Base-by-base conservation (phyloP, 225 moss, liverwort and hornwort genomes). In the Antitrichia curtipendula region DNA sequence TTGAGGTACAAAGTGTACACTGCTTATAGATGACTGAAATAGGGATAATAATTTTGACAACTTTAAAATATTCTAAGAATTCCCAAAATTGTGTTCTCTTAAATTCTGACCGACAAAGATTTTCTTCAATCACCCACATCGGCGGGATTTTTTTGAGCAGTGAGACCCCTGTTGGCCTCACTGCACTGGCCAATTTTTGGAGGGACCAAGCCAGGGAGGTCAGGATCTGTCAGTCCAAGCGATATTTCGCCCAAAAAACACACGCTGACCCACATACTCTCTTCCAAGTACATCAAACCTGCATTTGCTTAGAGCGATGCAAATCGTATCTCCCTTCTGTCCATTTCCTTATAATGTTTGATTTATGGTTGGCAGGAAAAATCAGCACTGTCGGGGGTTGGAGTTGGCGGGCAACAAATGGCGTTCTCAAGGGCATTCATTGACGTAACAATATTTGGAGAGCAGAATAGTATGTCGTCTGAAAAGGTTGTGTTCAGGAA, bases 381-480 rank as follows among this genome's bases (percentile, higher is more conserved):
- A 43, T 92, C 95, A 82, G 89, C 90, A 84, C 87, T 97, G 57
- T 93, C 93, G 86, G 97, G 97, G 85, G 95, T 97, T 88, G 98
- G 97, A 78, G 94, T 98, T 52, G 92, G 90, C 43, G 98, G 98
- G 53, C 97, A 97, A 88, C 91, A 92, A 57, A 91, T 92, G 93
- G 88, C 90, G 62, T 98, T 98, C 77, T 91, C 96, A 62, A 96
- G 90, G 88, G 95, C 94, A 79, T 88, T 87, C 60, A 89, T 98
- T 31, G 95, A 96, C 63, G 93, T 95, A 20, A 87, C 88, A 34
- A 29, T 98, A 50, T 89, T 94, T 78, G 80, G 87, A 63, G 92
- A 91, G 36, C 90, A 89, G 79, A 91, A 63, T 20, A 88, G 36
- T 79, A 63, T 25, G 47, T 61, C 82, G 25, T 82, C 89, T 53